A percentile compares a stretch with the other conserved stretches of the same genome.
phyloP scores from a whole-genome alignment of 345 rosid genomes.

The Hibiscus tridactylites region DNA sequence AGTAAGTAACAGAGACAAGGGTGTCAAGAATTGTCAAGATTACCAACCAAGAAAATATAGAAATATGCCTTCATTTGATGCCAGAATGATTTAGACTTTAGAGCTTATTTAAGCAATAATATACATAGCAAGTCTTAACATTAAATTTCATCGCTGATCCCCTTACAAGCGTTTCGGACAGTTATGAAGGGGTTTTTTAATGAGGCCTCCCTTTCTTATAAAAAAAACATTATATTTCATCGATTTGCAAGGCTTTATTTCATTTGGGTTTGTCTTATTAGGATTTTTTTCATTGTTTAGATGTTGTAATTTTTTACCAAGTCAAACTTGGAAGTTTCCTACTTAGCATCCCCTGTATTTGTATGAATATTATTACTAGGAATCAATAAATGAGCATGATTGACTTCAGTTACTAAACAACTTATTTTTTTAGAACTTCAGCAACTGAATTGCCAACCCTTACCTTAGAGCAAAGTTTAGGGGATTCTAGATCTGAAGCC shows the following conservation, averaged over 20 bases:
- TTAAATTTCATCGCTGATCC: neutral
- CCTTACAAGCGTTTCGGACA: too few relatives aligned
- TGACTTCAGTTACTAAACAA: neutral
- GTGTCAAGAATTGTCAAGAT: neutral
- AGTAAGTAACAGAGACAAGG: neutral
- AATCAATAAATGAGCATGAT: neutral
- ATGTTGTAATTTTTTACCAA: neutral
- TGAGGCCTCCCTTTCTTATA: too few relatives aligned
- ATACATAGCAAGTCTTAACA: neutral
- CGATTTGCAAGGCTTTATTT: neutral
- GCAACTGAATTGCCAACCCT: neutral
- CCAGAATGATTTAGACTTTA: neutral
- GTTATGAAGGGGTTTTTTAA: too few relatives aligned
- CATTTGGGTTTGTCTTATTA: neutral
- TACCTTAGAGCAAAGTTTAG: neutral
- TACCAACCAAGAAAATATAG: neutral
- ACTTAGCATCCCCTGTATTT: neutral
- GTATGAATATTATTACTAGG: neutral
- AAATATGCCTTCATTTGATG: neutral
- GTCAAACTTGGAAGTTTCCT: neutral
- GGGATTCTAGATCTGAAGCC: neutral
- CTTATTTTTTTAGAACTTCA: neutral
- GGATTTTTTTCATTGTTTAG: neutral
- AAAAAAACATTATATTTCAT: neutral
- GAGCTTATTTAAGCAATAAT: neutral